Conservation (phyloP, 23 red algal genomes). For the Pyropia yezoensis region DNA sequence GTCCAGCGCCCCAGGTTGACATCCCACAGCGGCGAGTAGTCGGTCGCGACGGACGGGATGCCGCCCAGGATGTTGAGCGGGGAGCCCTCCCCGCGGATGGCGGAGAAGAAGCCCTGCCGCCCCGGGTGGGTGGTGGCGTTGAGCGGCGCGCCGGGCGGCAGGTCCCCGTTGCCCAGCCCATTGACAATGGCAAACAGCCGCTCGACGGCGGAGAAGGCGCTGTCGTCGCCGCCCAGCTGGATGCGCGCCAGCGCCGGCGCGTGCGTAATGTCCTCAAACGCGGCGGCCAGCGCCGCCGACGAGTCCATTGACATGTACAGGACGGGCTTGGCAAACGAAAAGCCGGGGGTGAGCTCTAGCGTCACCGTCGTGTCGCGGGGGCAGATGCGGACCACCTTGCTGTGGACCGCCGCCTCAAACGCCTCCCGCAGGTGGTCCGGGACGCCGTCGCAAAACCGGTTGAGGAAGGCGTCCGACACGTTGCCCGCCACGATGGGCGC, state of each 20-base stretch:
- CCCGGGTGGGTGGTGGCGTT: conserved; percentile 19
- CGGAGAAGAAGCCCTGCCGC: conserved; percentile 30
- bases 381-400: too few species aligned
- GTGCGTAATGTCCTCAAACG: conserved; percentile 27
- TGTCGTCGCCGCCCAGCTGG: conserved; percentile 22
- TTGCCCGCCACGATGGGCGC: too few species aligned
- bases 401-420: too few species aligned
- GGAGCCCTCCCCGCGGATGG: conserved; percentile 18
- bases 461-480: too few species aligned
- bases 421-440: too few species aligned
- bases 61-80: conserved; percentile 36
- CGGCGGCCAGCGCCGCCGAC: conserved; percentile 12
- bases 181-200: conserved; percentile 22
- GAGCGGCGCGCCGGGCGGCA: conserved; percentile 13
- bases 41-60: conserved; percentile 37
- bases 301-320: conserved; percentile 26
- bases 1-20: conserved; percentile 34
- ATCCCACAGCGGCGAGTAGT: conserved; percentile 51
- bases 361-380: too few species aligned
- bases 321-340: conserved; percentile 42
- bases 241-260: conserved; percentile 10
- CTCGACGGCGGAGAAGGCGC: conserved; percentile 40
- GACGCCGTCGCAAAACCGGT: too few species aligned
- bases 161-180: conserved; percentile 22
- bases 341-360: conserved; percentile 21